These are phyloP conservation scores for Cordyceps cateniannulata DNA, from an alignment of 2,329 filamentous ascomycete species.

Conservation along the genomic window DNA sequence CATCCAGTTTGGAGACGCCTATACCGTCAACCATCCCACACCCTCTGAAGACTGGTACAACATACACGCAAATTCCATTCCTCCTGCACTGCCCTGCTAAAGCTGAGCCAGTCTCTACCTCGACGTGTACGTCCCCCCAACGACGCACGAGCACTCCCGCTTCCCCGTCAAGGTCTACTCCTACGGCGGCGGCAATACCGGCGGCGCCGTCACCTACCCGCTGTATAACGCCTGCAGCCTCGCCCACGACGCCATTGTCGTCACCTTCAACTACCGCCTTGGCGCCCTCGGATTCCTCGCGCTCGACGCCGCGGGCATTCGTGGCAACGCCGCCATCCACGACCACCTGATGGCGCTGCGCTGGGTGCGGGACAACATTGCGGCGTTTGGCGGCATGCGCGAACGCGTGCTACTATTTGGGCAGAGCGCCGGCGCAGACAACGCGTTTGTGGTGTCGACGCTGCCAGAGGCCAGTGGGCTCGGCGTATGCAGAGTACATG, in stretches of 20 bases:
- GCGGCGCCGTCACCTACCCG: slow-evolving; percentile 12
- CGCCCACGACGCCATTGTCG: slow-evolving; percentile 27
- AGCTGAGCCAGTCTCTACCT: slow-evolving; percentile 13
- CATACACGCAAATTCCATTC: neutral
- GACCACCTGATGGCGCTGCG: neutral
- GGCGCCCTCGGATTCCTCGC: slow-evolving; percentile 31
- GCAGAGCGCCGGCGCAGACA: slow-evolving; percentile 1
- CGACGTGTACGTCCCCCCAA: slow-evolving; percentile 15
- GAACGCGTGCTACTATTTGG: neutral
- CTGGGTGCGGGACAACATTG: slow-evolving; percentile 7
- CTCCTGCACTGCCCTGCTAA: neutral
- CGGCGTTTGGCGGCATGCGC: neutral
- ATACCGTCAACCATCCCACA: neutral
- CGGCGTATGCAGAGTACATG: slow-evolving; percentile 14
- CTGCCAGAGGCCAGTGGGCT: neutral
- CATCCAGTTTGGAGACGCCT: slow-evolving; percentile 13
- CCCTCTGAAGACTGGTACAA: slow-evolving; percentile 16
- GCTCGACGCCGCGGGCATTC: slow-evolving; percentile 12
- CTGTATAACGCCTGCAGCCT: slow-evolving; percentile 18
- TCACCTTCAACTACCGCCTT: slow-evolving; percentile 32
- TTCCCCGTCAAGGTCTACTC: slow-evolving; percentile 18
- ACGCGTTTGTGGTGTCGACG: neutral
- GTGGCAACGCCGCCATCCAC: slow-evolving; percentile 14
- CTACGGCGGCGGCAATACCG: slow-evolving; percentile 14
- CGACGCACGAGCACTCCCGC: neutral